Evolutionary conservation across 208 protist species (phyloP), one percentile per base, ranked within the genome.

Genomic region (Acanthamoeba triangularis): DNA sequence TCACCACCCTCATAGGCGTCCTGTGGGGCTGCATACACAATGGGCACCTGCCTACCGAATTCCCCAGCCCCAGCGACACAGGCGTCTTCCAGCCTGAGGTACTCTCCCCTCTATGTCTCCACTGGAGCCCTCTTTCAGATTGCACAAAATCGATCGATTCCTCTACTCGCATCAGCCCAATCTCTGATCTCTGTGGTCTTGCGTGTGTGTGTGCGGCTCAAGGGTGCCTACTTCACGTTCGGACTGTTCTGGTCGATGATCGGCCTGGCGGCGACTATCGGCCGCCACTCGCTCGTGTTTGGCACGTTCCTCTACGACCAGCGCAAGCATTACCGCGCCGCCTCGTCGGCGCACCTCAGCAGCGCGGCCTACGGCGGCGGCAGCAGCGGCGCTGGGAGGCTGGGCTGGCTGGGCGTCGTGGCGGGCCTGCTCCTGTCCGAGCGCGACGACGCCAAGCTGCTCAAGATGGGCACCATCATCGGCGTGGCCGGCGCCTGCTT

Each of bases 391-490:
- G 20, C 61, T 69, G 61, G 61, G 20, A 74, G 35, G 65, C 7
- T 30, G 13, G 30, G 65, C 30, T 74, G 65, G 28, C 65, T 74
- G 65, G 65, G 44, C 74, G 44, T 7, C 74, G 44, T 84, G 0
- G 52, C 74, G 44, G 35, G n/a, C 41, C 35, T 84, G 16, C 37
- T 84, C 23, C 41, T 84, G 20, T 84, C 44, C 1, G 74, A 84
- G 74, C 74, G 74, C n/a, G 74, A 84, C 23, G 74, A 84, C 74
- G 37, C 37, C 74, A 84, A 84, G 74, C 33, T 84, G 41, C 74
- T 84, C 74, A 84, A 84, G 74, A 84, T 84, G 74, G 74, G 41
- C 74, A 84, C 74, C 74, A 84, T 84, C 74, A 84, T 84, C 37
- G 74, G 74, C 74, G 33, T 84, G 8, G 74, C 74, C 37, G 74